Base-by-base conservation (phyloP, 331 rosid genomes). In the Acacia concinna region DNA sequence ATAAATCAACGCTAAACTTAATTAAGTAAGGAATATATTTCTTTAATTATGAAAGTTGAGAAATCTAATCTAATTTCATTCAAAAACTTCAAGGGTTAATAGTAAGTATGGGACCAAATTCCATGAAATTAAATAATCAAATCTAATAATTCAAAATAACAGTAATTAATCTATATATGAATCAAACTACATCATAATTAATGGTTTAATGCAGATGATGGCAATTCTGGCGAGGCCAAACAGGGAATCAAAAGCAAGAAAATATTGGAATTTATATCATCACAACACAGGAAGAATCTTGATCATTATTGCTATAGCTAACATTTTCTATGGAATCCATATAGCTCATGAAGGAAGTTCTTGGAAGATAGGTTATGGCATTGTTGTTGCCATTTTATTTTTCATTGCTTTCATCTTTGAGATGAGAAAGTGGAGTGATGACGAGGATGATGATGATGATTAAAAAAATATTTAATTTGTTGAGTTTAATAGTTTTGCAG, bases 261-360 rank as follows among this genome's bases (percentile, higher is more conserved):
- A 87, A 46, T 88, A 85, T 85, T 92, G 97, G 97, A 92, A 90
- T 57, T 81, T 87, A 82, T 90, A 89, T 76, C 97, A 92, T 75
- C 93, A 87, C 20, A 84, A 68, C 32, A 72, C 49, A 37, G 97
- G 97, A 4, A 92, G 94, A 78, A 79, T 84, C 72, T 75, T 90
- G 65, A 76, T 92, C 38, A 85, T 90, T 51, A 40, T 90, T 41
- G 88, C 91, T n/a, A 44, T 85, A 17, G 90, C 91, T 65, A 92
- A 92, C 80, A 88, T 90, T 31, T 92, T 90, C 91, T 90, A 90
- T 30, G 97, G 97, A 54, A 90, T 92, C 66, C 86, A 86, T 82
- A 79, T 90, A 57, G 96, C 85, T 10, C 82, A 15, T 7, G 86
- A 79, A 71, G 96, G 89, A 68, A 82, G 56, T 8, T 86, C 80